phyloP scores from a whole-genome alignment of 305 asterid species.

The Plantago coronopus region DNA sequence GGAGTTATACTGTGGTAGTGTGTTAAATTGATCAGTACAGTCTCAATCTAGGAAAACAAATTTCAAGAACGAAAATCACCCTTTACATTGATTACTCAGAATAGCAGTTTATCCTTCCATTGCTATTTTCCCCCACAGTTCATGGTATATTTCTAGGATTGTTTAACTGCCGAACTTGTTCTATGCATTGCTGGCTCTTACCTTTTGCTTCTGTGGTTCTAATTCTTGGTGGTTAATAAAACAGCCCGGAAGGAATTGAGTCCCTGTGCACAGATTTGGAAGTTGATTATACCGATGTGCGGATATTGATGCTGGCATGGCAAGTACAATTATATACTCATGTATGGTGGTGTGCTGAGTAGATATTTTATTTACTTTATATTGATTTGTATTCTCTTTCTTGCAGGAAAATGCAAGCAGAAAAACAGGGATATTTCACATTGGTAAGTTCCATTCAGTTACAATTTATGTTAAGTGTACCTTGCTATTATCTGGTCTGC shows the following conservation, averaged over 20 bases:
- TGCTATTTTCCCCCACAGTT: neutral
- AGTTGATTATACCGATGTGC: slow-evolving; percentile 85
- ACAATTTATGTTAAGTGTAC: too few relatives aligned
- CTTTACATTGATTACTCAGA: too few relatives aligned
- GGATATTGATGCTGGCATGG: slow-evolving; percentile 96
- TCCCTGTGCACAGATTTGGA: slow-evolving; percentile 78
- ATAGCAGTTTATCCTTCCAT: too few relatives aligned
- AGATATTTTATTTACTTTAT: slow-evolving; percentile 6
- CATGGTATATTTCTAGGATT: neutral
- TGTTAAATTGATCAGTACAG: neutral
- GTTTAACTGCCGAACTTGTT: neutral
- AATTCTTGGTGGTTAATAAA: slow-evolving; percentile 25
- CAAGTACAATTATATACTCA: slow-evolving; percentile 29
- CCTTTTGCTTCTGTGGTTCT: slow-evolving; percentile 24
- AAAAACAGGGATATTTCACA: slow-evolving; percentile 85
- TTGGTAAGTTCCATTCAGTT: too few relatives aligned
- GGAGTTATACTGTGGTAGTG: too few relatives aligned
- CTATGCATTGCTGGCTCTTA: neutral
- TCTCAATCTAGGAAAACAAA: neutral
- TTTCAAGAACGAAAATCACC: neutral
- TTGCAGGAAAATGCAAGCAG: slow-evolving; percentile 90
- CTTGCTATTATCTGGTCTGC: too few relatives aligned
- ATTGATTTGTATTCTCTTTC: slow-evolving; percentile 20
- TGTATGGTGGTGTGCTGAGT: neutral
- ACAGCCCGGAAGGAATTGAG: slow-evolving; percentile 94